phyloP scores from a whole-genome alignment of 2,329 filamentous ascomycete genomes.

The Erysiphe pulchra region DNA sequence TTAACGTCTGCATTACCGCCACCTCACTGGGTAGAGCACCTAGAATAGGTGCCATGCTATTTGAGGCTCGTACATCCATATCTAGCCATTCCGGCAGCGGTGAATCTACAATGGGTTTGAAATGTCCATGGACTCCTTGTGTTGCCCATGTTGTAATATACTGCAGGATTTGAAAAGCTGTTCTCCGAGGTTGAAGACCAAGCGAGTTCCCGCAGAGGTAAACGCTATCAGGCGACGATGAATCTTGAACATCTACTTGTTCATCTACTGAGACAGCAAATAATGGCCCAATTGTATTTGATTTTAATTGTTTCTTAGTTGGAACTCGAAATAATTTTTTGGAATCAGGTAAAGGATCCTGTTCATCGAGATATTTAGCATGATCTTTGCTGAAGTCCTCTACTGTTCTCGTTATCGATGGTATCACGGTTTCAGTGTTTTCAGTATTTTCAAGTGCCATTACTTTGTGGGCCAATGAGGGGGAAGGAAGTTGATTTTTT shows the following conservation, averaged over 20 bases:
- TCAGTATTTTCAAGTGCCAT: too few relatives aligned
- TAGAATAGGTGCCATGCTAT: constrained; percentile 43
- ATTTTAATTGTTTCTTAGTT: constrained; percentile 41
- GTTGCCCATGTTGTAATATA: constrained; percentile 53
- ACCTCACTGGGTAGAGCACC: constrained; percentile 44
- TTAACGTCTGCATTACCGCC: constrained; percentile 57
- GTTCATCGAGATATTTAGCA: constrained; percentile 23
- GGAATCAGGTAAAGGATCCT: constrained; percentile 33
- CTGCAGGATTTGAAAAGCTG: constrained; percentile 34
- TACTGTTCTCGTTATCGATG: too few relatives aligned
- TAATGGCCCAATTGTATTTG: constrained; percentile 11
- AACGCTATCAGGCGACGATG: constrained; percentile 17
- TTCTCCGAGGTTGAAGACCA: constrained; percentile 44
- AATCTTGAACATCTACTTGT: constrained; percentile 2
- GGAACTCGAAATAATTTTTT: constrained; percentile 55
- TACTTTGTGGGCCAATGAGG: too few relatives aligned
- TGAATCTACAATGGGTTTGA: constrained; percentile 36
- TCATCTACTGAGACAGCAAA: background rate
- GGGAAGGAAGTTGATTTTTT: too few relatives aligned
- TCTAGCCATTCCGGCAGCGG: constrained; percentile 38
- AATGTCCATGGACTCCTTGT: constrained; percentile 55
- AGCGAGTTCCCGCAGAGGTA: constrained; percentile 65
- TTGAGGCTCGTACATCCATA: constrained; percentile 40
- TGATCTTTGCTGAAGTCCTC: constrained; percentile 6
- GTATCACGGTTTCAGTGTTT: too few relatives aligned